Evolutionary conservation across 129 eudicot genomes (phyloP).

Genomic region (Arctium minus): DNA sequence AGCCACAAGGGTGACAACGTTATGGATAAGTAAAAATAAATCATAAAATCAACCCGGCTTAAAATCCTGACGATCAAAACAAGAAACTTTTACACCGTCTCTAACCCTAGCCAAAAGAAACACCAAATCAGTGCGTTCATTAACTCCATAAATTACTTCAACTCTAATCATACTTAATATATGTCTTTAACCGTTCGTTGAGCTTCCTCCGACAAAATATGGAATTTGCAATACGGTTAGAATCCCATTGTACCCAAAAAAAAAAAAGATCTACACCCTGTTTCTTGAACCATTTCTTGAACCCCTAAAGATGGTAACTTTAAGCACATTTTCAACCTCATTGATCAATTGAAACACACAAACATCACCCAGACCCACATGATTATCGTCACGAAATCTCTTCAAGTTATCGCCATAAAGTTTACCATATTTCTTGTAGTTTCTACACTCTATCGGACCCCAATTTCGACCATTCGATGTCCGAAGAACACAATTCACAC

Average conservation of each 20-base stretch:
- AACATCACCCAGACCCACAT: constrained; percentile 25
- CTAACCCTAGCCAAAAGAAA: neutral
- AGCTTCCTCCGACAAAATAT: no score
- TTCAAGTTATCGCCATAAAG: constrained; percentile 14
- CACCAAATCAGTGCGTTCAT: neutral
- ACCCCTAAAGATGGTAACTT: constrained; percentile 13
- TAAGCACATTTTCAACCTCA: constrained; percentile 1
- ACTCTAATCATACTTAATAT: neutral
- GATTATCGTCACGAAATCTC: constrained; percentile 26
- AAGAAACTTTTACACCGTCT: neutral
- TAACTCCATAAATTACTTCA: neutral
- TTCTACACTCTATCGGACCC: constrained; percentile 8
- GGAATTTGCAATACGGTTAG: no score
- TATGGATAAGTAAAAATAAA: no score
- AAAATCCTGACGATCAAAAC: no score
- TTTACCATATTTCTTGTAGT: neutral
- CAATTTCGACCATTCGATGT: neutral
- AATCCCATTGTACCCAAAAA: neutral
- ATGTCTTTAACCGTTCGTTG: neutral
- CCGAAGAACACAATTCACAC: neutral
- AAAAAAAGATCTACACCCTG: neutral
- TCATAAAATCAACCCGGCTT: no score
- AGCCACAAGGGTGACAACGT: no score
- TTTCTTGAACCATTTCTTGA: neutral
- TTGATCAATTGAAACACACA: constrained; percentile 27